phyloP scores from a whole-genome alignment of 1,284 basidiomycete species.

The Pseudozyma pruni region DNA sequence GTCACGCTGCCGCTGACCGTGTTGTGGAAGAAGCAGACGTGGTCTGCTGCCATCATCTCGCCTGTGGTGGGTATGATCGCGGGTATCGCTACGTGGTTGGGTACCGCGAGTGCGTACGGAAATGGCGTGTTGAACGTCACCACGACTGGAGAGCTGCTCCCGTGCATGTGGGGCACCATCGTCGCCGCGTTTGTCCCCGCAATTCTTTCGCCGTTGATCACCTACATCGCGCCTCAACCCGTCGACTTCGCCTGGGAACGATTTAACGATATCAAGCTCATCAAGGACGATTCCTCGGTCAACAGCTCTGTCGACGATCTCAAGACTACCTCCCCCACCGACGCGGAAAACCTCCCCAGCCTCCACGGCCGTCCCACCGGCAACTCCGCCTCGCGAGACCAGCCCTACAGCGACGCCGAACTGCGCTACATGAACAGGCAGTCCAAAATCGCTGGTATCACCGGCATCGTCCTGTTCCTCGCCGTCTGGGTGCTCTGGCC shows the following conservation, averaged over 20 bases:
- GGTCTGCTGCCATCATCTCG: slow-evolving; percentile 39
- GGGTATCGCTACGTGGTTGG: slow-evolving; percentile 61
- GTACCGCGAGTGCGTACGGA: slow-evolving; percentile 50
- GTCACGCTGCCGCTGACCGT: slow-evolving; percentile 56
- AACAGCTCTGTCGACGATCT: neutral
- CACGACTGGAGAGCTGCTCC: slow-evolving; percentile 35
- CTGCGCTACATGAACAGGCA: slow-evolving; percentile 26
- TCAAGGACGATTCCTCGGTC: slow-evolving; percentile 29
- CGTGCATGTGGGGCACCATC: slow-evolving; percentile 62
- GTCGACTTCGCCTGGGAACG: slow-evolving; percentile 54
- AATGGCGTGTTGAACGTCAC: slow-evolving; percentile 42
- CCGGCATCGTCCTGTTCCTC: slow-evolving; percentile 43
- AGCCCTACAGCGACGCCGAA: slow-evolving; percentile 22
- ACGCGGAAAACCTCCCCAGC: slow-evolving; percentile 3
- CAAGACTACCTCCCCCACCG: neutral
- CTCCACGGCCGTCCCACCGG: neutral
- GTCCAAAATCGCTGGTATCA: slow-evolving; percentile 23
- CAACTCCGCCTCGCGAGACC: neutral
- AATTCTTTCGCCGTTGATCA: slow-evolving; percentile 39
- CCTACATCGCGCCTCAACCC: slow-evolving; percentile 15
- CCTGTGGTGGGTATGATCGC: slow-evolving; percentile 57
- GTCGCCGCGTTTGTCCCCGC: slow-evolving; percentile 49
- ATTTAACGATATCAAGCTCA: slow-evolving; percentile 45
- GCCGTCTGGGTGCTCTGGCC: slow-evolving; percentile 65
- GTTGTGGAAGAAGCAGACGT: slow-evolving; percentile 61